Evolutionary conservation across 73 alveolate genomes (phyloP).

Genomic region (Tetrahymena borealis): DNA sequence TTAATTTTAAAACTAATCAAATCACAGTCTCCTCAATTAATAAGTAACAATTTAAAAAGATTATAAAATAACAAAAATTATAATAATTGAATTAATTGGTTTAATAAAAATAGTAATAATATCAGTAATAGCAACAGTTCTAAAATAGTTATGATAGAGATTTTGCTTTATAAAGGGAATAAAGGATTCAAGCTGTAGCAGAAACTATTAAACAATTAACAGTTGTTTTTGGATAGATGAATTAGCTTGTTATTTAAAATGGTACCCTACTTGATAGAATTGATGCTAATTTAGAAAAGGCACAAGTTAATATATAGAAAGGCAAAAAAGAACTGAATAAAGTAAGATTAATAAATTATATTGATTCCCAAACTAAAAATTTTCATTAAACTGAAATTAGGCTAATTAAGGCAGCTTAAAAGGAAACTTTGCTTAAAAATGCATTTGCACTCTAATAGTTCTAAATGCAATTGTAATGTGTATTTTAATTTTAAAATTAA

Average conservation of each 20-base stretch:
- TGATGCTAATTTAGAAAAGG: conserved; percentile 79
- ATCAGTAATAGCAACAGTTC: too few species aligned
- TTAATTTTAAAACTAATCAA: background rate
- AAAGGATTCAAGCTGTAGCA: conserved; percentile 66
- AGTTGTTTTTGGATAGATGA: conserved; percentile 77
- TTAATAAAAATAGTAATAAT: background rate
- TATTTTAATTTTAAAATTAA: background rate
- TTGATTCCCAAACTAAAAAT: too few species aligned
- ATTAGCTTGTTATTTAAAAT: conserved; percentile 74
- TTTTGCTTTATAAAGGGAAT: conserved; percentile 43
- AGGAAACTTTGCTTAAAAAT: background rate
- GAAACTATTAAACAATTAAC: conserved; percentile 77
- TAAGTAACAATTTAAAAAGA: background rate
- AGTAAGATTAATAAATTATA: conserved; percentile 4
- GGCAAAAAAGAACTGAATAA: conserved; percentile 63
- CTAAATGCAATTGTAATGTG: background rate
- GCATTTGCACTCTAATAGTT: background rate
- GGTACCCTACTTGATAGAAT: conserved; percentile 92
- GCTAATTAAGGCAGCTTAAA: background rate
- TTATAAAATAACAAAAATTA: too few species aligned
- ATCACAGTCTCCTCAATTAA: background rate
- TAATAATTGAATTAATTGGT: background rate
- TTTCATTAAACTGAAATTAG: too few species aligned
- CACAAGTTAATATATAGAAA: conserved; percentile 55
- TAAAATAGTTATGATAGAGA: background rate